Percentiles rank a stretch among this genome's conserved stretches.
phyloP scores from a whole-genome alignment of 2,329 filamentous ascomycete genomes.

The Chaetomium olivaceum region DNA sequence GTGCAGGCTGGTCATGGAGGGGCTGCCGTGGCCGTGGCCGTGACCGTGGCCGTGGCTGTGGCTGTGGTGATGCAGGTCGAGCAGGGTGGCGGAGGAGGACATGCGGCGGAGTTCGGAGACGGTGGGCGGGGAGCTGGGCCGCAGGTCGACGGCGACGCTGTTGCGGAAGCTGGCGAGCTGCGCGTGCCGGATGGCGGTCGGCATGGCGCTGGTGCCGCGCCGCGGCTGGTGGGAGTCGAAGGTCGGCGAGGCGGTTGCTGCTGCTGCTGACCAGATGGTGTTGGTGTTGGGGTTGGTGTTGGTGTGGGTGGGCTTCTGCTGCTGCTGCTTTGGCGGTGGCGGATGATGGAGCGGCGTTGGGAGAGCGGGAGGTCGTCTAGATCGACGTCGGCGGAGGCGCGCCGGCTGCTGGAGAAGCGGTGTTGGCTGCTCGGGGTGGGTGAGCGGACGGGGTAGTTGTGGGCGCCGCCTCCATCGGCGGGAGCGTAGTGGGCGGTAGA shows the following conservation, averaged over 20 bases:
- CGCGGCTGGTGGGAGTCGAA: constrained; percentile 60
- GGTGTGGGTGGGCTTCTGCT: no score
- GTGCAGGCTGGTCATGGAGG: no score
- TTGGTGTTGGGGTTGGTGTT: not conserved
- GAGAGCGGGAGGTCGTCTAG: constrained; percentile 72
- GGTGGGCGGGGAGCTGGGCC: constrained; percentile 41
- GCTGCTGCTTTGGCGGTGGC: constrained; percentile 54
- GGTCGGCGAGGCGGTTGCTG: constrained; percentile 38
- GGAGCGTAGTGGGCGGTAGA: constrained; percentile 23
- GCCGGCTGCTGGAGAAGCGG: not conserved
- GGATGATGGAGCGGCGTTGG: constrained; percentile 64
- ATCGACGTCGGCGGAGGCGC: constrained; percentile 52
- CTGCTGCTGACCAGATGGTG: no score
- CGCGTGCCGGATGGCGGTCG: constrained; percentile 51
- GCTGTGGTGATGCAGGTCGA: not conserved
- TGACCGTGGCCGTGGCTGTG: no score
- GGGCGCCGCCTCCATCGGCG: constrained; percentile 23
- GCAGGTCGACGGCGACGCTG: constrained; percentile 64
- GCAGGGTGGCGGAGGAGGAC: not conserved
- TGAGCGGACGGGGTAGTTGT: constrained; percentile 14
- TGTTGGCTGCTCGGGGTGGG: not conserved
- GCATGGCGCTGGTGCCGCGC: constrained; percentile 44
- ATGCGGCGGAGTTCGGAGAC: not conserved
- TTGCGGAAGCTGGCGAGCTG: constrained; percentile 68
- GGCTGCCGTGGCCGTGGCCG: no score